Evolutionary conservation across 2,329 filamentous ascomycete species (phyloP).

Genomic region (Botrytis hyacinthi): DNA sequence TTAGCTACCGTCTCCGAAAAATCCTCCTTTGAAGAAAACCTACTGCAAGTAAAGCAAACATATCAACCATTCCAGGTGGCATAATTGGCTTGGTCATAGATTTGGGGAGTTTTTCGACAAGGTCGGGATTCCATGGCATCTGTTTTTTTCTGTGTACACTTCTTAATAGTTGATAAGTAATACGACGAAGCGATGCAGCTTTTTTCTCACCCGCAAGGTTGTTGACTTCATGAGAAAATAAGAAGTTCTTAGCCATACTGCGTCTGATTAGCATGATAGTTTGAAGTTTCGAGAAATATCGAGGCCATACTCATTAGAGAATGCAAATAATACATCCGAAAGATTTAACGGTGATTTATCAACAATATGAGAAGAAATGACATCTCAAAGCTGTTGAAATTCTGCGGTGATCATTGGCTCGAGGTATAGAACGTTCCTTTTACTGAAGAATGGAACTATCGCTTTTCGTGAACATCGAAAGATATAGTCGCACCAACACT

Average conservation of each 20-base stretch:
- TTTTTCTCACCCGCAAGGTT: constrained; percentile 17
- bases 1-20: background rate
- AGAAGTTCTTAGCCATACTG: constrained; percentile 21
- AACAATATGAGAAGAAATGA: too few species aligned
- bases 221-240: constrained; percentile 21
- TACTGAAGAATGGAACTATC: too few species aligned
- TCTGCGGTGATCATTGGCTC: too few species aligned
- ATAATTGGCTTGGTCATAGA: background rate
- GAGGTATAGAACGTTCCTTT: too few species aligned
- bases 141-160: constrained; percentile 7
- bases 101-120: constrained; percentile 17
- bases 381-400: too few species aligned
- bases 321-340: too few species aligned
- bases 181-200: constrained; percentile 15
- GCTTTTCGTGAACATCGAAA: too few species aligned
- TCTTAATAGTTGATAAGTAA: constrained; percentile 18
- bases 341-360: too few species aligned
- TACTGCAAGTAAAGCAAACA: constrained; percentile 24
- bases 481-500: too few species aligned
- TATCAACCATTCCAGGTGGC: constrained; percentile 6
- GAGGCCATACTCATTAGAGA: too few species aligned
- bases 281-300: too few species aligned
- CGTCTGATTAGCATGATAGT: background rate
- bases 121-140: constrained; percentile 20
- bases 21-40: background rate